These are phyloP conservation scores for Afroboletus lepidellus DNA, from an alignment of 1,284 basidiomycete genomes.

Conservation along the genomic window DNA sequence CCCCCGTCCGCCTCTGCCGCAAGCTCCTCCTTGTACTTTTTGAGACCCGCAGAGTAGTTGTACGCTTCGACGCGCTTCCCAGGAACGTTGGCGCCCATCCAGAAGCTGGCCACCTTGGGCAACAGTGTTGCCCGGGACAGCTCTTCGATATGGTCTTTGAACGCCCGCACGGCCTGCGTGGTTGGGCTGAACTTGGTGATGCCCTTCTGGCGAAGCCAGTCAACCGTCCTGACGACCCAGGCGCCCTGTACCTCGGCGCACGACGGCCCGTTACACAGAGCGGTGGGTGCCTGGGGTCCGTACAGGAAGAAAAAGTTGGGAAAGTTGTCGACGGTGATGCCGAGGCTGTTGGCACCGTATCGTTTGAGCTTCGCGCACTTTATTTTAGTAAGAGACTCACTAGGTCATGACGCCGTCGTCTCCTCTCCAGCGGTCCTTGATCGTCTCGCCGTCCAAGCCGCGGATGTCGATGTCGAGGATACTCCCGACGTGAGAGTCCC, in stretches of 20 bases:
- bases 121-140: conserved; percentile 1
- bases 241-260: conserved; percentile 10
- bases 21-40: conserved; percentile 12
- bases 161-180: not conserved
- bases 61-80: conserved; percentile 14
- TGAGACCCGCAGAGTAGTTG: conserved; percentile 8
- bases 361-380: not conserved
- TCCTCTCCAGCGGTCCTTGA: conserved; percentile 11
- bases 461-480: conserved; percentile 9
- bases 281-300: conserved; percentile 8
- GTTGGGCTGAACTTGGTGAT: conserved; percentile 13
- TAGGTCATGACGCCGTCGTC: conserved; percentile 7
- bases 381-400: not conserved
- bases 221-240: conserved; percentile 4
- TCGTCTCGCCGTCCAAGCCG: conserved; percentile 6
- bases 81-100: conserved; percentile 16
- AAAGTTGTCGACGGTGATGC: conserved; percentile 7
- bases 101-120: conserved; percentile 13
- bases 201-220: conserved; percentile 2
- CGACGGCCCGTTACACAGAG: conserved; percentile 7
- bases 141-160: conserved; percentile 8
- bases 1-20: conserved; percentile 4
- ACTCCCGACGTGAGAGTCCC: conserved; percentile 6
- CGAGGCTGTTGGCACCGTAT: conserved; percentile 2
- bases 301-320: conserved; percentile 12